Percentiles rank a stretch among this genome's conserved stretches.
These are phyloP conservation scores for Helminthosporium solani DNA, from an alignment of 2,329 filamentous ascomycete genomes.

Conservation along the genomic window DNA sequence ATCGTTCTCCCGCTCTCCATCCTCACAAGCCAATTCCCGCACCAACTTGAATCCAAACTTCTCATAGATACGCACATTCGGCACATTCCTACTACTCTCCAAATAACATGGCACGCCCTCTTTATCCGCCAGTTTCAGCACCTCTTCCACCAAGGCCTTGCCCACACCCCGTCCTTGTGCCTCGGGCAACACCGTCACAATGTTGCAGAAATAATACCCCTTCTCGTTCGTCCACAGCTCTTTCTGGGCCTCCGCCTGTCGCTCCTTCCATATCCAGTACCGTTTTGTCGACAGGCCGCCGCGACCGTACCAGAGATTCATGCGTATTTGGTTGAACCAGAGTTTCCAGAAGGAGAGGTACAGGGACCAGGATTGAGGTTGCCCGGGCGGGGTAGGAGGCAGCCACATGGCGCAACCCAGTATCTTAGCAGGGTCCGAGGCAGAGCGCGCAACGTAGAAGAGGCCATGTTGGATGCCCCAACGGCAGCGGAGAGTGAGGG, in stretches of 20 bases:
- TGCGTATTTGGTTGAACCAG: constrained; percentile 64
- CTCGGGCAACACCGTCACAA: constrained; percentile 67
- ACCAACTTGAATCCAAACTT: constrained; percentile 66
- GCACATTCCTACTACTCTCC: constrained; percentile 66
- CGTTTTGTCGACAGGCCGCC: constrained; percentile 67
- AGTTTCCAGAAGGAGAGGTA: constrained; percentile 67
- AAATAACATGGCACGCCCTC: constrained; percentile 68
- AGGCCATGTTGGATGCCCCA: constrained; percentile 71
- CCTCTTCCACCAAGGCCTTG: constrained; percentile 62
- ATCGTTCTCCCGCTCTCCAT: constrained; percentile 54
- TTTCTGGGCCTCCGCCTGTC: constrained; percentile 62
- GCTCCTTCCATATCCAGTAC: constrained; percentile 72
- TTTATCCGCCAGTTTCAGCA: constrained; percentile 63
- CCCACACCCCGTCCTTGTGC: constrained; percentile 68
- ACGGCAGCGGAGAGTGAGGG: constrained; percentile 63
- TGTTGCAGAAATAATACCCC: constrained; percentile 77
- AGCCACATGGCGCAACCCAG: constrained; percentile 75
- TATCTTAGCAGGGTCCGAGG: constrained; percentile 51
- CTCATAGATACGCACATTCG: constrained; percentile 71
- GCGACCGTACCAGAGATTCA: constrained; percentile 68
- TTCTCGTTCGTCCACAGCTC: constrained; percentile 64
- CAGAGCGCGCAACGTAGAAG: constrained; percentile 69
- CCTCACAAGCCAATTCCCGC: constrained; percentile 66
- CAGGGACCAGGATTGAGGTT: constrained; percentile 59
- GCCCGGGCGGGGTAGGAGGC: constrained; percentile 52